A percentile compares a stretch with the other conserved stretches of the same genome.
These are phyloP conservation scores for Dioscorea dumetorum DNA, from an alignment of 106 monocot genomes.

Conservation along the genomic window DNA sequence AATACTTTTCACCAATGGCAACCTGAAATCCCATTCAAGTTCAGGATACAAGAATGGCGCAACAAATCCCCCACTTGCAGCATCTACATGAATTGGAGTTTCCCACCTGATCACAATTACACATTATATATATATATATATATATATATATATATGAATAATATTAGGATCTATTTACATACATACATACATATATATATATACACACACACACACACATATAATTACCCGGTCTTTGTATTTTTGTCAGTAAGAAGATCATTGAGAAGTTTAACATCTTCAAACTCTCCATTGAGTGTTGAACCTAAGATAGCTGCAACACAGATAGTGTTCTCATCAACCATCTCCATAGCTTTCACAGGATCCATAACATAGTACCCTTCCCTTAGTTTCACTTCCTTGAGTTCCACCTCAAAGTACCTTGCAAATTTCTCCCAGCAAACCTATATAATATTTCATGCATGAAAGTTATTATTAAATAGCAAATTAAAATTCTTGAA, in stretches of 20 bases:
- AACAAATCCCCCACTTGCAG: conserved; percentile 57
- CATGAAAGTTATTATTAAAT: not conserved
- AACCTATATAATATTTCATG: conserved; percentile 11
- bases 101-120: conserved; percentile 25
- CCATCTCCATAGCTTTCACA: conserved; percentile 48
- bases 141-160: too few species aligned
- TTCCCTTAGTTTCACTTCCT: conserved; percentile 36
- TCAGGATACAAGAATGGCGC: conserved; percentile 42
- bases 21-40: conserved; percentile 36
- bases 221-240: conserved; percentile 26
- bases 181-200: too few species aligned
- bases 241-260: conserved; percentile 44
- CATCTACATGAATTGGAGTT: conserved; percentile 58
- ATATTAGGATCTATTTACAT: too few species aligned
- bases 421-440: conserved; percentile 36
- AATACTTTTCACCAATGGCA: conserved; percentile 38
- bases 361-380: conserved; percentile 61
- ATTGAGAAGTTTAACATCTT: conserved; percentile 47
- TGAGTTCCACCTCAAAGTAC: conserved; percentile 40
- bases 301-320: conserved; percentile 57
- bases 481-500: not conserved
- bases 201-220: not conserved
- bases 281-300: conserved; percentile 54
- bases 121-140: not conserved
- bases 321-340: conserved; percentile 63